Percentiles rank a stretch among this genome's conserved stretches.
phyloP scores from a whole-genome alignment of 129 eudicot genomes.

The Dittrichia graveolens region DNA sequence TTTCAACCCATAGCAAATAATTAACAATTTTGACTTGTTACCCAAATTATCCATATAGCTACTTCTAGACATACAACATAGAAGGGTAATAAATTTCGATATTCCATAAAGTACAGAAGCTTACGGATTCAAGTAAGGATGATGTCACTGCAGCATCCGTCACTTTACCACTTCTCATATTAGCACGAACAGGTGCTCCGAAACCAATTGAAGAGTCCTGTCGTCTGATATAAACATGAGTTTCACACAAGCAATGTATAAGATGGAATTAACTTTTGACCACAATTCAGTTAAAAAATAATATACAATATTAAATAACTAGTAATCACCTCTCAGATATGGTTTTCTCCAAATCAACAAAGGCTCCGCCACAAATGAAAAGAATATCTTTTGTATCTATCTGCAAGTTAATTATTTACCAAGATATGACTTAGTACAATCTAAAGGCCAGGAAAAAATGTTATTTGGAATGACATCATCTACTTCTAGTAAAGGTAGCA shows the following conservation, averaged over 20 bases:
- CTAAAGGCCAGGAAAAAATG: neutral
- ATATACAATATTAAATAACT: neutral
- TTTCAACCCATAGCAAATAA: neutral
- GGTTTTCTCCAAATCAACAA: conserved; percentile 84
- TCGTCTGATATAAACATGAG: conserved; percentile 53
- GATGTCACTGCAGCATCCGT: conserved; percentile 70
- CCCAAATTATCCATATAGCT: no score
- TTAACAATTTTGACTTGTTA: no score
- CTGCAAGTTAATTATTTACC: conserved; percentile 38
- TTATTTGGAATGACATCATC: neutral
- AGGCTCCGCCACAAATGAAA: conserved; percentile 95
- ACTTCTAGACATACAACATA: no score
- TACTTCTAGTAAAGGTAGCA: neutral
- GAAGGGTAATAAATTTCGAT: neutral
- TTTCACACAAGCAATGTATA: conserved; percentile 5
- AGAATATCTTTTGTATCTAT: conserved; percentile 89
- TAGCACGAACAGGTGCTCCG: conserved; percentile 95
- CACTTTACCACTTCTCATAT: conserved; percentile 79
- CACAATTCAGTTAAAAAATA: neutral
- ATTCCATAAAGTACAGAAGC: conserved; percentile 27
- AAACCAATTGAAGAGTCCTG: conserved; percentile 96
- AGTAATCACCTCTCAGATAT: conserved; percentile 77
- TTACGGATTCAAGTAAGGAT: conserved; percentile 80
- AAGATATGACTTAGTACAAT: conserved; percentile 10
- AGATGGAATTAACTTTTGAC: neutral